Conservation (phyloP, 108 stramenopile genomes). For the Fragilaria crotonensis region DNA sequence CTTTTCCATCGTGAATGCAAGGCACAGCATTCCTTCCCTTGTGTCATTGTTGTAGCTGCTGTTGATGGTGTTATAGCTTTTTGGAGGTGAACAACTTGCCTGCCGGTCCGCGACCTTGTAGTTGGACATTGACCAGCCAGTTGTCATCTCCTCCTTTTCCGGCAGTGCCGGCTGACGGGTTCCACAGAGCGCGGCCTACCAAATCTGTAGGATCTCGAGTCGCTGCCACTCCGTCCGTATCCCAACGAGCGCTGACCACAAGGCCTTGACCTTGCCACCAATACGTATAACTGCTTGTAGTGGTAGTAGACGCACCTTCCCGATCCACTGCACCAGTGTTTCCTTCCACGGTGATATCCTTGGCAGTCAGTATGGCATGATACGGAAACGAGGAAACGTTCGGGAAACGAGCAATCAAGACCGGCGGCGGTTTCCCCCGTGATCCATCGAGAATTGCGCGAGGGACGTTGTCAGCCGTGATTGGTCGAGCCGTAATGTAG, state of each 20-base stretch:
- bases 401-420: conserved; percentile 36
- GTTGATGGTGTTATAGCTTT: too few relatives aligned
- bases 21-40: too few relatives aligned
- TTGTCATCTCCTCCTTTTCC: conserved; percentile 2
- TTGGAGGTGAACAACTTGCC: conserved; percentile 27
- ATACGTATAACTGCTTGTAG: background rate
- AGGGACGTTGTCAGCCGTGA: conserved; percentile 50
- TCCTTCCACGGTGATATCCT: conserved; percentile 46
- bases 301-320: too few relatives aligned
- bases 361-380: conserved; percentile 20
- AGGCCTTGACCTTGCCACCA: conserved; percentile 49
- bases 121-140: conserved; percentile 4
- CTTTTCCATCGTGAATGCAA: too few relatives aligned
- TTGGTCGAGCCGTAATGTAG: conserved; percentile 44
- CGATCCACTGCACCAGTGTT: conserved; percentile 1
- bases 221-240: conserved; percentile 53
- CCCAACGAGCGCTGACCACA: conserved; percentile 49
- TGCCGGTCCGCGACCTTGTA: conserved; percentile 21
- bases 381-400: conserved; percentile 43
- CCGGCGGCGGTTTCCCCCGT: conserved; percentile 52
- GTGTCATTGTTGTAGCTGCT: too few relatives aligned
- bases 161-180: background rate
- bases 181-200: conserved; percentile 33
- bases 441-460: conserved; percentile 41
- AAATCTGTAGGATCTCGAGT: conserved; percentile 53